Conservation (phyloP, 805 yeast genomes). For the Barnettozyma populi region DNA sequence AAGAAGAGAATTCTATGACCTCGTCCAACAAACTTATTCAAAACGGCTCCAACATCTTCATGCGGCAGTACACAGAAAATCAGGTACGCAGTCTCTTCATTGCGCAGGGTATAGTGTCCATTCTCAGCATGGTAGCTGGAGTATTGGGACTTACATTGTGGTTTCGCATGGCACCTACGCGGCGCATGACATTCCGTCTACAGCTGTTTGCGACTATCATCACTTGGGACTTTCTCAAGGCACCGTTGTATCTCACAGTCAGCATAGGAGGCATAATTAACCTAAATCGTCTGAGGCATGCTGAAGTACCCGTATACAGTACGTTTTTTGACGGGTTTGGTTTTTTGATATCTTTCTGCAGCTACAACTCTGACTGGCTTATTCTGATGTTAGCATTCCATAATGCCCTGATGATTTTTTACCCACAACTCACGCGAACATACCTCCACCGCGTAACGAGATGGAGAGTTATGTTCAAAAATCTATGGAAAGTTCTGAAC, state of each 20-base stretch:
- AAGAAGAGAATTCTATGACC: too few relatives aligned
- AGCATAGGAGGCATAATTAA: background rate
- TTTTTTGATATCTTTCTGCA: constrained; percentile 9
- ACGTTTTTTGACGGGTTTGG: constrained; percentile 19
- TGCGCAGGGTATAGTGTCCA: background rate
- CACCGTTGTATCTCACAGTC: background rate
- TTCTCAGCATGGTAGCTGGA: background rate
- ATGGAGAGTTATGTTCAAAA: background rate
- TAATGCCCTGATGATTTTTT: constrained; percentile 18
- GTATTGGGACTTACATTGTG: constrained; percentile 6
- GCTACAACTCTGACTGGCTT: constrained; percentile 14
- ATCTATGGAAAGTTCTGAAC: background rate
- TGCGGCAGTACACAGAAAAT: background rate
- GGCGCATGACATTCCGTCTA: constrained; percentile 19
- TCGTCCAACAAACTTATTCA: too few relatives aligned
- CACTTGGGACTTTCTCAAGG: constrained; percentile 16
- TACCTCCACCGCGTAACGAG: background rate
- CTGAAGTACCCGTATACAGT: background rate
- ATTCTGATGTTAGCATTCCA: constrained; percentile 17
- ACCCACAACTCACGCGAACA: constrained; percentile 1
- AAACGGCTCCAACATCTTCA: background rate
- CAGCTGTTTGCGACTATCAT: constrained; percentile 14
- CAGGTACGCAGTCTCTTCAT: background rate
- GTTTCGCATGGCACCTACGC: constrained; percentile 19
- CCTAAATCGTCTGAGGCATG: background rate